Conservation (phyloP, 2,329 filamentous ascomycete species). For the Biscogniauxia marginata region DNA sequence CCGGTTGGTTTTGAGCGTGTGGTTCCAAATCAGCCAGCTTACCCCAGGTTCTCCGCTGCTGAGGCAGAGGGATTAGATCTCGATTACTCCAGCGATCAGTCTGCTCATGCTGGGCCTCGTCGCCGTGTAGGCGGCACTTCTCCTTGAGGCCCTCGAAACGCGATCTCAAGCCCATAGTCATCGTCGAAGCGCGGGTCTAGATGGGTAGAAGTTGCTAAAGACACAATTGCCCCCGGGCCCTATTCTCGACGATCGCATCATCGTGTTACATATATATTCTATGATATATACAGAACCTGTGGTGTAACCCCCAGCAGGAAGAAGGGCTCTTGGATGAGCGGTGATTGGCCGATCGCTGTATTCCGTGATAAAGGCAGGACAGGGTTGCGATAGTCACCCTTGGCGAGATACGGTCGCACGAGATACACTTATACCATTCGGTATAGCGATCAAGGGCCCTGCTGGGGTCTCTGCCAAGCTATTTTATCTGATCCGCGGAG, state of each 20-base stretch:
- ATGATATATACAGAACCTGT: neutral
- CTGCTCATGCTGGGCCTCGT: constrained; percentile 42
- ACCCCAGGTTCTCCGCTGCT: constrained; percentile 36
- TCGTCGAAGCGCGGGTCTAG: neutral
- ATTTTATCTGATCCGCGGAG: constrained; percentile 19
- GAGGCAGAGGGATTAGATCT: constrained; percentile 40
- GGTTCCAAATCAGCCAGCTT: too few species aligned
- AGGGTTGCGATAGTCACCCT: neutral
- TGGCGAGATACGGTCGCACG: neutral
- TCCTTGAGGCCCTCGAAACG: constrained; percentile 28
- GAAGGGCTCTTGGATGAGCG: neutral
- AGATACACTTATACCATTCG: neutral
- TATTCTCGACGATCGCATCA: neutral
- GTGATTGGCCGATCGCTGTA: neutral
- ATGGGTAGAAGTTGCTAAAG: too few species aligned
- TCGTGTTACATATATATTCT: neutral
- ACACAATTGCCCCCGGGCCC: neutral
- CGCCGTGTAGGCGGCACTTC: constrained; percentile 36
- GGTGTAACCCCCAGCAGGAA: neutral
- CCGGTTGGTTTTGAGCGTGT: too few species aligned
- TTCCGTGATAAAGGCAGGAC: neutral
- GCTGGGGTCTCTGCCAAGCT: constrained; percentile 12
- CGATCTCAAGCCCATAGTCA: constrained; percentile 10
- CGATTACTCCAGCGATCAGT: constrained; percentile 51
- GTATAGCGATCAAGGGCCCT: neutral